Base-by-base conservation (phyloP, 2,329 filamentous ascomycete species). In the Calonectria crousiana region DNA sequence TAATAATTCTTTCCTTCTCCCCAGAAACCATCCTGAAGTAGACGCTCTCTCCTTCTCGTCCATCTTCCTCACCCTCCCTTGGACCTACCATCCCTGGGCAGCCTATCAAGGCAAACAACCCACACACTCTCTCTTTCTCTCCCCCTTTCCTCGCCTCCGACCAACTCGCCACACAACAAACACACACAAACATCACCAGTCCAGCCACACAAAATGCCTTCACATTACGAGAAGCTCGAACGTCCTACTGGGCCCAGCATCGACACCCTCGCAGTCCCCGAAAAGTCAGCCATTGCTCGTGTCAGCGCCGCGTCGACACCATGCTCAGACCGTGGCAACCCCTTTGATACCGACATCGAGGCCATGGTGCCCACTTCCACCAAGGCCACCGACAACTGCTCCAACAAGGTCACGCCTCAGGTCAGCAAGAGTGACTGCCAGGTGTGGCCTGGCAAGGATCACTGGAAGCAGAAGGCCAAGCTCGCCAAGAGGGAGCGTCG, bases 391-490 rank as follows among this genome's bases (percentile, higher is more conserved):
- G 84, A 84, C 71, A 80, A 71, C 62, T 84, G 84, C 72, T 80
- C 80, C 28, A 78, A 76, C 84, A 88, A 78, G 58, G 74, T 80
- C 9, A 77, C 74, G 66, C 81, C 79, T 47, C 75, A 80, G 11
- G 73, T 81, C 34, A 77, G 87, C 69, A 86, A 86, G 74, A 83
- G 81, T 66, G 89, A 92, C 74, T 89, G 87, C 78, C 86, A 88
- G 56, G 89, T 92, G 23, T 93, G 91, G 91, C 91, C 91, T 6
- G 88, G 89, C 71, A 88, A 90, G 80, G 87, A 88, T 30, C 88
- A 92, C 80, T 92, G 91, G 90, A 90, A 89, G 82, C 85, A 87
- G 74, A 90, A 91, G 85, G 89, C 90, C 74, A 90, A 89, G 83
- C 88, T 86, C 14, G 89, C 89, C 73, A 91, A 91, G 84, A 88